These are phyloP conservation scores for Trypanosoma cruzi DNA, from an alignment of 208 protist species.

Conservation along the genomic window DNA sequence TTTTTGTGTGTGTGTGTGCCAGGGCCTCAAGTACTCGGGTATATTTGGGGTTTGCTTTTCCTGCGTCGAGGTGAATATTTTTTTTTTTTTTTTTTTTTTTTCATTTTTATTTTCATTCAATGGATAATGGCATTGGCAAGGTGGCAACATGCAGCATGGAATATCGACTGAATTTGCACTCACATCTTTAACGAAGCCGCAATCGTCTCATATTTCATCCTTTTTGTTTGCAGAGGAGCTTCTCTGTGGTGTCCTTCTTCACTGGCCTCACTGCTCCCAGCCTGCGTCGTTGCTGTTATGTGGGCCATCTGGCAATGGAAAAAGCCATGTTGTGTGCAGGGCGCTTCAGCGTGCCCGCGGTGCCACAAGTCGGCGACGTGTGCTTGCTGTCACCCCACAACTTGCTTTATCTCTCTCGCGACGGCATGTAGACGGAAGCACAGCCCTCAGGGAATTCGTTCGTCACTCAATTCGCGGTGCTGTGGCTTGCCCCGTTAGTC, in stretches of 20 bases:
- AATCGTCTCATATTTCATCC: constrained; percentile 1
- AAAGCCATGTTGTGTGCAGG: constrained; percentile 47
- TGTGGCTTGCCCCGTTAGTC: not conserved
- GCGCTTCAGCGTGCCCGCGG: constrained; percentile 3
- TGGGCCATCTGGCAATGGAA: constrained; percentile 61
- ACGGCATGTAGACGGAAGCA: constrained; percentile 43
- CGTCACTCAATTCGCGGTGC: constrained; percentile 20
- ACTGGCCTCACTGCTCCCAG: constrained; percentile 51
- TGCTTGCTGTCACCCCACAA: constrained; percentile 32
- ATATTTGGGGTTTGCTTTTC: not conserved
- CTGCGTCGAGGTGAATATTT: not conserved
- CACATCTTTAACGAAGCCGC: not conserved
- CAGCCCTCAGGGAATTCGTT: constrained; percentile 46
- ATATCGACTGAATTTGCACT: not conserved
- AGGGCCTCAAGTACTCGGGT: not conserved
- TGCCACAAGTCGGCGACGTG: constrained; percentile 10
- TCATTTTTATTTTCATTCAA: not conserved
- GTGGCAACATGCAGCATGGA: not conserved
- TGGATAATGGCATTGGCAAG: not conserved
- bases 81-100: constrained; percentile 3
- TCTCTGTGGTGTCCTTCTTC: constrained; percentile 38
- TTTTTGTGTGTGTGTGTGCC: not conserved
- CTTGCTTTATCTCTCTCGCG: constrained; percentile 38
- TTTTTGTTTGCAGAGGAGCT: constrained; percentile 34
- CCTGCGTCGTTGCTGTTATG: constrained; percentile 55